phyloP scores from a whole-genome alignment of 371 early-diverging fungal species.

The Fennellomyces sp. region DNA sequence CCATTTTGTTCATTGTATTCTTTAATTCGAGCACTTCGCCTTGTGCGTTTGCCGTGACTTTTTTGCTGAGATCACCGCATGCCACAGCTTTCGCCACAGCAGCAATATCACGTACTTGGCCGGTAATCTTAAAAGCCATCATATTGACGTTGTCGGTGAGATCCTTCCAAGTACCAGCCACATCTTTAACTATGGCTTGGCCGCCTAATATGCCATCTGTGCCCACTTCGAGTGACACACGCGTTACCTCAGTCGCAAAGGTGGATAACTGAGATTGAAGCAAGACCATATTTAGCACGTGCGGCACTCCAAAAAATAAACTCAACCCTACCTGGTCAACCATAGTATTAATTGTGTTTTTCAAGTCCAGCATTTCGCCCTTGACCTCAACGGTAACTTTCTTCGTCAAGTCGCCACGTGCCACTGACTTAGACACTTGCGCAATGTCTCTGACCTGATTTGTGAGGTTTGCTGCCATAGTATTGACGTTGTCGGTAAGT shows the following conservation, averaged over 20 bases:
- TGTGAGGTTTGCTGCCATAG: conserved; percentile 61
- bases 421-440: conserved; percentile 60
- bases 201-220: conserved; percentile 62
- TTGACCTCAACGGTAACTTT: conserved; percentile 56
- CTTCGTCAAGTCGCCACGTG: conserved; percentile 56
- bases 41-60: conserved; percentile 51
- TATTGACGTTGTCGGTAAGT: conserved; percentile 67
- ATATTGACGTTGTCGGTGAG: conserved; percentile 66
- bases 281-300: not conserved
- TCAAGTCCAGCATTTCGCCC: conserved; percentile 68
- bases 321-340: conserved; percentile 50
- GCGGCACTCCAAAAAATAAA: not conserved
- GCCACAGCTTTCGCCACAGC: conserved; percentile 52
- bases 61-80: conserved; percentile 45
- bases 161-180: conserved; percentile 65
- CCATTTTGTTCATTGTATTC: conserved; percentile 52
- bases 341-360: conserved; percentile 68
- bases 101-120: conserved; percentile 53
- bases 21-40: conserved; percentile 53
- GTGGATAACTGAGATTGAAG: conserved; percentile 36
- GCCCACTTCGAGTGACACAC: conserved; percentile 58
- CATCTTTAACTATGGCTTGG: conserved; percentile 63
- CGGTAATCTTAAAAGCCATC: conserved; percentile 53
- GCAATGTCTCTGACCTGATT: conserved; percentile 65
- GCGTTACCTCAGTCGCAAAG: conserved; percentile 70